These are phyloP conservation scores for Trichoderma aggressivum DNA, from an alignment of 2,329 filamentous ascomycete species.

Conservation along the genomic window DNA sequence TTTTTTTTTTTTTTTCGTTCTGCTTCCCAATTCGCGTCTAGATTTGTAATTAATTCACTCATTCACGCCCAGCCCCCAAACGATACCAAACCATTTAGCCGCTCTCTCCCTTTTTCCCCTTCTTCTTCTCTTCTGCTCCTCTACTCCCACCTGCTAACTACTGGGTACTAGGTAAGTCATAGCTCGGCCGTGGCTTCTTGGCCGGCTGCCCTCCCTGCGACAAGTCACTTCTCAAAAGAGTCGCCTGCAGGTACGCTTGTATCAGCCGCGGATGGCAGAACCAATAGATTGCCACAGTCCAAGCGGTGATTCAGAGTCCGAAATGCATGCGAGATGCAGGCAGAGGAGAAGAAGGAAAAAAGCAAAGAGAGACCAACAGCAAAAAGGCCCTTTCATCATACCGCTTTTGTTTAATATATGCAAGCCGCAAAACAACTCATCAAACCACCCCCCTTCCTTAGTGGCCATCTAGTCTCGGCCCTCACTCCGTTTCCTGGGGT, in stretches of 20 bases:
- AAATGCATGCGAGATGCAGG: neutral
- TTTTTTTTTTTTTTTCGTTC: neutral
- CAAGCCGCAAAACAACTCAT: neutral
- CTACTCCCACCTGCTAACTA: neutral
- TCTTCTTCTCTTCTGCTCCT: neutral
- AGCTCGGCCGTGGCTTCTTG: neutral
- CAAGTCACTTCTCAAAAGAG: constrained; percentile 7
- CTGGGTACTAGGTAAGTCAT: neutral
- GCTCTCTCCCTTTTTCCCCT: neutral
- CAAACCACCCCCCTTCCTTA: neutral
- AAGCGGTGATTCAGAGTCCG: neutral
- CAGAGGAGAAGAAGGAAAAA: neutral
- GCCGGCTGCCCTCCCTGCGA: neutral
- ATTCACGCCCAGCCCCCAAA: neutral
- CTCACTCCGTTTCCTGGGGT: neutral
- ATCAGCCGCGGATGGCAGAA: neutral
- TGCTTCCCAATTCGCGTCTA: neutral
- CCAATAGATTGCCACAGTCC: neutral
- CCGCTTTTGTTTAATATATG: neutral
- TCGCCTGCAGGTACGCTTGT: constrained; percentile 14
- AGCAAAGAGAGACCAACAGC: neutral
- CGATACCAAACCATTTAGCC: neutral
- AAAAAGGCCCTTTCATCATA: neutral
- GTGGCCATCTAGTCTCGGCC: neutral
- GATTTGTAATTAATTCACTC: too few relatives aligned